These are phyloP conservation scores for Trichoderma endophyticum DNA, from an alignment of 2,329 filamentous ascomycete species.

Conservation along the genomic window DNA sequence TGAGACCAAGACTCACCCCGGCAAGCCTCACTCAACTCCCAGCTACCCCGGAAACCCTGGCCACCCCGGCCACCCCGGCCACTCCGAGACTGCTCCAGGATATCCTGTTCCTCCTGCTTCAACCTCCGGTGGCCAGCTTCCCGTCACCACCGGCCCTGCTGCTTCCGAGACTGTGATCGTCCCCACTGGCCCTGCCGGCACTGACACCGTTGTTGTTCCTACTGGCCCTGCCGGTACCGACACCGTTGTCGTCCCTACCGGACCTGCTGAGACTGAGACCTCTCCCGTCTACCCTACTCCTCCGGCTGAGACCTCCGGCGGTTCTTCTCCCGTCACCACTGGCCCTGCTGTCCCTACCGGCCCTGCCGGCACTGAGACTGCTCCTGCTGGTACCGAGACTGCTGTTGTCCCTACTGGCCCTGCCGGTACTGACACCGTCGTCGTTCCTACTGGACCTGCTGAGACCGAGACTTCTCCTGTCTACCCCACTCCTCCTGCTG, in stretches of 20 bases:
- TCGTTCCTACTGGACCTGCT: background rate
- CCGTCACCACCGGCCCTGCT: background rate
- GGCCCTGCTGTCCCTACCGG: background rate
- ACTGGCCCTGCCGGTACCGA: constrained; percentile 1
- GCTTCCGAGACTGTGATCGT: background rate
- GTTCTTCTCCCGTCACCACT: background rate
- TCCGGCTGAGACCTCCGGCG: constrained; percentile 1
- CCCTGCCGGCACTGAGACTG: constrained; percentile 23
- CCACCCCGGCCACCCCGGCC: background rate
- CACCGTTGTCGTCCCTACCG: constrained; percentile 13
- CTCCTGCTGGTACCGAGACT: constrained; percentile 37
- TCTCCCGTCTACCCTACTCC: background rate
- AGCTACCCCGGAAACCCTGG: background rate
- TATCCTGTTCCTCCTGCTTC: background rate
- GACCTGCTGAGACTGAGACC: constrained; percentile 9
- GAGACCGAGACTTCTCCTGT: background rate
- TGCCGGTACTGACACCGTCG: background rate
- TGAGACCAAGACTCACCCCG: constrained; percentile 4
- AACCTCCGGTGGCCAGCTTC: background rate
- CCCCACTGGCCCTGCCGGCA: background rate
- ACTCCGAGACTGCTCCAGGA: constrained; percentile 12
- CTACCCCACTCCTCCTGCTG: too few species aligned
- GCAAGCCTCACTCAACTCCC: constrained; percentile 16
- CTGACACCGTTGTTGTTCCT: constrained; percentile 16
- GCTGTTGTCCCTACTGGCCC: background rate